Percentiles rank a stretch among this genome's conserved stretches.
These are phyloP conservation scores for Podospora appendiculata DNA, from an alignment of 495 filamentous ascomycete genomes.

Conservation along the genomic window DNA sequence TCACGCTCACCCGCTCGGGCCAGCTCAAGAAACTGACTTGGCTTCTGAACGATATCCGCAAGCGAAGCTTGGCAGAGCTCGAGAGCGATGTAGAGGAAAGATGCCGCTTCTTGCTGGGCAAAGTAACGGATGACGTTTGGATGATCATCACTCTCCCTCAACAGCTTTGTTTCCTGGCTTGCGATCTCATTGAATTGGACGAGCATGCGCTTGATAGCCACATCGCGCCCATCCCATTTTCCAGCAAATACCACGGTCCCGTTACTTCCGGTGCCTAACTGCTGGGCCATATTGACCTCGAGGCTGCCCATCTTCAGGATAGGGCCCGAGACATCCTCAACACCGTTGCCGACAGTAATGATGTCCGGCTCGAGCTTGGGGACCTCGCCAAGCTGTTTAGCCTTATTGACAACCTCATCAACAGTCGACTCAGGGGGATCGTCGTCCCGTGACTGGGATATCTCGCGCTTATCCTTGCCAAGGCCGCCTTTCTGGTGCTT, in stretches of 20 bases:
- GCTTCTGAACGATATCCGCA: constrained; percentile 76
- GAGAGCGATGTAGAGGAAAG: constrained; percentile 94
- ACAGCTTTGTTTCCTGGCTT: constrained; percentile 79
- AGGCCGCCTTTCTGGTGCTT: constrained; percentile 53
- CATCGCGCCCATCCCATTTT: constrained; percentile 82
- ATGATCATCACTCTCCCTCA: constrained; percentile 92
- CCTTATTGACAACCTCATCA: constrained; percentile 36
- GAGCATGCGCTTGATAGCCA: constrained; percentile 95
- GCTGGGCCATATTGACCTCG: constrained; percentile 62
- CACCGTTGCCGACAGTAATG: constrained; percentile 35
- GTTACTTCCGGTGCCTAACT: constrained; percentile 74
- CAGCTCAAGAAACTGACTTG: constrained; percentile 36
- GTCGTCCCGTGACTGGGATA: constrained; percentile 34
- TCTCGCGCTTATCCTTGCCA: constrained; percentile 29
- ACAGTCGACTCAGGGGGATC: constrained; percentile 26
- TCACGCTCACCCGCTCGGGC: constrained; percentile 46
- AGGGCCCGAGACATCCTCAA: constrained; percentile 48
- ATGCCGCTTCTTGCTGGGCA: constrained; percentile 75
- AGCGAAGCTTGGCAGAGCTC: constrained; percentile 94
- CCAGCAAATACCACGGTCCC: constrained; percentile 81
- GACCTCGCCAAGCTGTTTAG: constrained; percentile 37
- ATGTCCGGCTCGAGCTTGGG: constrained; percentile 51
- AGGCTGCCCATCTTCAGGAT: constrained; percentile 66
- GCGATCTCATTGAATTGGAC: constrained; percentile 93
- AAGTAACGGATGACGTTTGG: constrained; percentile 95